Evolutionary conservation across 352 stramenopile species (phyloP).

Genomic region (Elongisporangium anandrum): DNA sequence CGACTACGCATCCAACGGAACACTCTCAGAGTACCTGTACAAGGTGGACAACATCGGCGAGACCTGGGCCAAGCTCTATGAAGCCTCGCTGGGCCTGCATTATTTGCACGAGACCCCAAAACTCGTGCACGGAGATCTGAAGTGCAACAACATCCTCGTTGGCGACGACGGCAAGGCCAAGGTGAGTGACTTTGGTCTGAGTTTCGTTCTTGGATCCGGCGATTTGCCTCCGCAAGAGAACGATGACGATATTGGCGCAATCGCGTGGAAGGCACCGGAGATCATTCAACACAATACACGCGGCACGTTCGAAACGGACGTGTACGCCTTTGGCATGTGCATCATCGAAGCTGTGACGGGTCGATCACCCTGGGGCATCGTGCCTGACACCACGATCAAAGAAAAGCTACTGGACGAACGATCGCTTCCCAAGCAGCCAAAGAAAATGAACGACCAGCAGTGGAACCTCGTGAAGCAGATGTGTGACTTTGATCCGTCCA

Average conservation of each 20-base stretch:
- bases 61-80: constrained; percentile 15
- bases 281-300: constrained; percentile 3
- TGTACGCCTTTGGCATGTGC: not conserved
- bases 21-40: constrained; percentile 13
- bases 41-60: not conserved
- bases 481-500: not conserved
- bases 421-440: not conserved
- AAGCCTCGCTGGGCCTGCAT: constrained; percentile 23
- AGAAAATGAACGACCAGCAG: not conserved
- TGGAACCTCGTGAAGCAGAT: not conserved
- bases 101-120: constrained; percentile 21
- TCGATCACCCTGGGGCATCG: not conserved
- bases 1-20: constrained; percentile 19
- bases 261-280: constrained; percentile 21
- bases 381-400: not conserved
- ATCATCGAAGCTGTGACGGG: not conserved
- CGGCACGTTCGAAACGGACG: not conserved
- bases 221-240: not conserved
- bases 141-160: constrained; percentile 26
- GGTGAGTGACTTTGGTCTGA: constrained; percentile 20
- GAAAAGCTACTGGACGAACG: not conserved
- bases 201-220: constrained; percentile 7
- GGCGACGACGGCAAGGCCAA: constrained; percentile 20
- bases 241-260: constrained; percentile 6
- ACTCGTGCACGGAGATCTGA: constrained; percentile 33